phyloP scores from a whole-genome alignment of 495 filamentous ascomycete genomes.

The Penicillium bovifimosum region DNA sequence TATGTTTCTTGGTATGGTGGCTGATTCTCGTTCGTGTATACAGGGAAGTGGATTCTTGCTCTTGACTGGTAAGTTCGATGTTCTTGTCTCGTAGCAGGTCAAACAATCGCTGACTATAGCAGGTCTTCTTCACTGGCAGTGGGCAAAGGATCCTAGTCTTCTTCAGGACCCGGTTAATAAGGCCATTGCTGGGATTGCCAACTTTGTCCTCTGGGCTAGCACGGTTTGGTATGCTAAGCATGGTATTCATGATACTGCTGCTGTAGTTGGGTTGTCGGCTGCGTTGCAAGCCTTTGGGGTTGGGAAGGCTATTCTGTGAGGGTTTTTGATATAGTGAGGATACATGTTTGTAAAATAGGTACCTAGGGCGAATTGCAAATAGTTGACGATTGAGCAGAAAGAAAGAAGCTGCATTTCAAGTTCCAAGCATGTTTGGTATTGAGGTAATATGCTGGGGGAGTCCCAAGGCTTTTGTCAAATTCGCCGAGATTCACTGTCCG shows the following conservation, averaged over 20 bases:
- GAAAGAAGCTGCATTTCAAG: not conserved
- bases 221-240: slow-evolving; percentile 28
- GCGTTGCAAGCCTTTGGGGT: slow-evolving; percentile 23
- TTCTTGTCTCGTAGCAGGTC: not conserved
- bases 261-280: slow-evolving; percentile 22
- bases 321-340: no score
- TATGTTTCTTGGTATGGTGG: no score
- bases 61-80: slow-evolving; percentile 15
- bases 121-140: slow-evolving; percentile 32
- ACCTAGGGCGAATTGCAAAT: no score
- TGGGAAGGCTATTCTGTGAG: slow-evolving; percentile 12
- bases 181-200: slow-evolving; percentile 24
- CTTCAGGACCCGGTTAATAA: slow-evolving; percentile 29
- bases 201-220: slow-evolving; percentile 25
- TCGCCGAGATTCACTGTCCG: no score
- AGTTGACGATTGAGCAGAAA: not conserved
- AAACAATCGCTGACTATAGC: not conserved
- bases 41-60: slow-evolving; percentile 30
- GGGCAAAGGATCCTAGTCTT: slow-evolving; percentile 20
- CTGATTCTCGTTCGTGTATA: not conserved
- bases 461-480: no score
- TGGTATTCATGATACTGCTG: slow-evolving; percentile 21
- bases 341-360: not conserved
- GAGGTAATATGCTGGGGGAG: no score
- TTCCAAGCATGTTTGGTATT: no score